Base-by-base conservation (phyloP, 805 yeast genomes). In the Candida taoyuanica region DNA sequence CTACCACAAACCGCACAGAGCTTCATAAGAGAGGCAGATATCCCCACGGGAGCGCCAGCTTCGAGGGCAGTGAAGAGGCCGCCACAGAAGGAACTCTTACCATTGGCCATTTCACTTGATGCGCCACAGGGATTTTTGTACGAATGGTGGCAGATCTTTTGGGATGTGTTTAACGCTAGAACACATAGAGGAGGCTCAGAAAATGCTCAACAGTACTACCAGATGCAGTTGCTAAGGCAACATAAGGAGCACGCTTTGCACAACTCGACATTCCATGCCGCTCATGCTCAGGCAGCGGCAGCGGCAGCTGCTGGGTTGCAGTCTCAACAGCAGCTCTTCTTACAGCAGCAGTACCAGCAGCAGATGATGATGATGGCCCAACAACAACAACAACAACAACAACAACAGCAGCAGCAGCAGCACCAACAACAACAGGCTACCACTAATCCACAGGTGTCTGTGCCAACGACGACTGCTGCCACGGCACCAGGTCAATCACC, bases 81-180 rank as follows among this genome's bases (percentile, higher is more conserved):
- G 4, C 49, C 52, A 11, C 55, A 52, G 29, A 56, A 63, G 39
- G 73, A 70, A 34, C 56, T 77, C 7, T 77, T 82, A 1, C 65
- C 66, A 13, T 56, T 76, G 25, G 63, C 66, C 17, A 69, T 80
- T 53, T 66, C 78, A 9, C 74, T 84, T 72, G 93, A 87, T 54
- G 82, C 94, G 2, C 93, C 94, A 1, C 85, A 81, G 50, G 93
- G 96, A 6, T 88, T 86, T 53, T 63, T 88, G 17, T 81, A 76
- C 53, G 97, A 89, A 59, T 88, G 97, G 97, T 88, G 96, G 96
- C 87, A 79, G 66, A 78, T 89, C 14, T 89, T 88, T 58, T 89
- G 96, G 96, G 96, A 88, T 57, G 80, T 87, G 20, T 85, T 82
- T 61, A 84, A 84, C 53, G 95, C 94, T 3, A 72, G 87, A 50